Evolutionary conservation across 805 yeast species (phyloP), one percentile per base, ranked within the genome.

Genomic region (Saccharomycopsis babjevae): DNA sequence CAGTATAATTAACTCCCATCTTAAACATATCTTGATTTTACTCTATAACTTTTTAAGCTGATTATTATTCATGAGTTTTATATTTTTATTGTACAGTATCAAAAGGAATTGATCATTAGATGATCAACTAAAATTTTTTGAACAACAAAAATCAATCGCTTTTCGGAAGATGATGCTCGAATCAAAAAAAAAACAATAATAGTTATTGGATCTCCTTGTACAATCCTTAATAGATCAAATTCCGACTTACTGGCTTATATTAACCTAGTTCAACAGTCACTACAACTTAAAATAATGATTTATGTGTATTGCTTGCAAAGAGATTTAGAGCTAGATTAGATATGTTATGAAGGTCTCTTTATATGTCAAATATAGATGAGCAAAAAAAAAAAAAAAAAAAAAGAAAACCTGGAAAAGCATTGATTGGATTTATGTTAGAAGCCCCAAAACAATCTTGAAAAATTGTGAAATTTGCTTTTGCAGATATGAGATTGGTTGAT

Each of bases 1-100:
- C 93, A 20, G 81, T 79, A 73, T 84, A 92, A 39, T 81, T 83
- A 4, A 87, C 78, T 89, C 54, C 57, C 63, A 57, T 62, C 36
- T 42, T 58, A n/a, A 60, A 8, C 32, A 55, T 55, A 36, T 13
- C 39, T 36, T 40, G 3, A 16, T n/a, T 40, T 40, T n/a, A 10
- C 3, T 40, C n/a, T n/a, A n/a, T n/a, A n/a, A n/a, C n/a, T n/a
- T n/a, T n/a, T n/a, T 38, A n/a, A 4, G 15, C 25, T 43, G 13
- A 43, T n/a, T 54, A 32, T 32, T 30, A 10, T 15, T 30, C 28
- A 4, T 22, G 30, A 18, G 32, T 22, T 16, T 6, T 40, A 40
- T 40, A 40, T n/a, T 4, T 40, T 40, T 11, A 16, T 40, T 16
- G 20, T 40, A 18, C 22, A 34, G 38, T 34, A 32, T 32, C 10